Evolutionary conservation across 306 rosid species (phyloP), one percentile per base, ranked within the genome.

Genomic region (Lupinus albus): DNA sequence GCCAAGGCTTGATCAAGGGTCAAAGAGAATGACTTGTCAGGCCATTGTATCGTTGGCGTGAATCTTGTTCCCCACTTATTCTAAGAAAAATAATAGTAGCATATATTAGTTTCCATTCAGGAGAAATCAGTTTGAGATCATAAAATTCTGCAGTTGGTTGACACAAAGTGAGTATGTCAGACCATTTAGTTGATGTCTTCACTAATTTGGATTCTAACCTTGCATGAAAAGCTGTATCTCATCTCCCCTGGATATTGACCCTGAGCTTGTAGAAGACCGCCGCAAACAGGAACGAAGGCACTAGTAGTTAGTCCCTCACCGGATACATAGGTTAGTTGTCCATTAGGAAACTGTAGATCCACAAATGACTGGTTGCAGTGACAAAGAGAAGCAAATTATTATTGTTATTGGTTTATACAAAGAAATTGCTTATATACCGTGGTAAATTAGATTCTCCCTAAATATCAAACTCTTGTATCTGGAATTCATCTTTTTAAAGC

Each of bases 161-260:
- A 55, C 15, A 20, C 21, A 35, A 61, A 51, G 52, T 13, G 18
- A 63, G 47, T 42, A 54, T 32, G 25, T 42, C 45, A 38, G 49
- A 56, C 60, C 14, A 51, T 52, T 39, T 54, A 32, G 38, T 44
- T 53, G 12, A 64, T 25, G 32, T 21, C 42, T 50, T 66, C 30
- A 54, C 4, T 47, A 67, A 60, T 60, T 63, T 64, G 45, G 68
- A 68, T 50, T 54, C 79, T 79, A 66, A 94, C 99, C 97, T 94
- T 90, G 91, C 88, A 87, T 58, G 97, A 94, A 78, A 79, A 94
- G 88, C 95, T 94, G 82, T 83, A 94, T 84, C 84, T 88, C 99
- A 94, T 88, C 79, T 94, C 99, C 70, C 99, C 99, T 1, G 99
- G 99, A 90, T 88, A 94, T 74, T 90, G 99, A 78, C 99, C 99